Evolutionary conservation across 345 rosid genomes (phyloP), one percentile per base, ranked within the genome.

Genomic region (Brassica incana): DNA sequence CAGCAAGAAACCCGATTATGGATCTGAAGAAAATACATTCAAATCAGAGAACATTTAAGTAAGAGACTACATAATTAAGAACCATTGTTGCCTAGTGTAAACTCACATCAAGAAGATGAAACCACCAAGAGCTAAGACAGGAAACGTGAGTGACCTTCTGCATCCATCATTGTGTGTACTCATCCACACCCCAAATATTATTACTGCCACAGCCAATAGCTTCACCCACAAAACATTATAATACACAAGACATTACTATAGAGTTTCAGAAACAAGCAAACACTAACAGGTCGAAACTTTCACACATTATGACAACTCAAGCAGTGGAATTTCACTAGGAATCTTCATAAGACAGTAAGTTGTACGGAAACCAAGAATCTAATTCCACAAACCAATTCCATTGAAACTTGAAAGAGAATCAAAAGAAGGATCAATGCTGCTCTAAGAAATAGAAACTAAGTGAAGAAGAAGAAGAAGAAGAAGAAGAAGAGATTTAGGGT

Each of bases 131-230:
- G 91, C 93, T 69, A 95, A 74, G 58, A 92, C 92, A 29, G 99
- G 97, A 69, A 90, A 90, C 40, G 97, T 88, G 8, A 95, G 92
- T 72, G 97, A 88, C 77, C 87, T 91, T 78, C 93, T 75, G 76
- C 99, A 95, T 69, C 86, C 86, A 81, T 95, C 99, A 56, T 90
- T 86, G 75, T 91, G 97, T 74, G 94, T 86, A 87, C 97, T 91
- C 97, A 95, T 90, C 99, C 97, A 95, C 67, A 92, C 94, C 67
- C 97, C 99, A 76, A 88, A 92, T 50, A 89, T 84, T 54, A 91
- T 77, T 38, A 95, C 86, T 79, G 87, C 88, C 72, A 89, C 81
- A 35, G 97, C 92, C 84, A 92, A 77, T 63, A 95, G 87, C 99
- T 95, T 86, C 90, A 83, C 80, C 66, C 70, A 80, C 67, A 65